Conservation (phyloP, 257 asterid species). For the Nicotiana noctiflora region DNA sequence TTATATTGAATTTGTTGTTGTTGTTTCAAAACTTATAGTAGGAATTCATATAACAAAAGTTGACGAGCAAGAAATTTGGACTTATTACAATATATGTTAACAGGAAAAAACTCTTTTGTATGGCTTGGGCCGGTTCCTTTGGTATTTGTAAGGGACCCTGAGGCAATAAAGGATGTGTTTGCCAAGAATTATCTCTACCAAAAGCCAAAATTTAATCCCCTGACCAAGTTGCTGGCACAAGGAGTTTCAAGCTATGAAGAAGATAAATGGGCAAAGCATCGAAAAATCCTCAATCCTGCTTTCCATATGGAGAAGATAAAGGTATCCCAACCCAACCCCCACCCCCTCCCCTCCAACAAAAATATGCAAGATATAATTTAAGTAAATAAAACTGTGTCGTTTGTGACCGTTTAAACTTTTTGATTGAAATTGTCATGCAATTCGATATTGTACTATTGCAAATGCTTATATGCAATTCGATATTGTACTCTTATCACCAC, state of each 20-base stretch:
- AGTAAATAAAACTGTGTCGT: not conserved
- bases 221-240: conserved; percentile 22
- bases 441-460: not conserved
- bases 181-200: conserved; percentile 19
- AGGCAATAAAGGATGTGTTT: conserved; percentile 27
- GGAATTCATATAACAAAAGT: not conserved
- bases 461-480: too few relatives aligned
- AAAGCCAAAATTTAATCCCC: conserved; percentile 33
- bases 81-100: not conserved
- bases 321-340: not conserved
- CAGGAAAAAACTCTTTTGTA: conserved; percentile 37
- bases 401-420: not conserved
- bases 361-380: not conserved
- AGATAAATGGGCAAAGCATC: conserved; percentile 54
- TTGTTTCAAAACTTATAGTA: too few relatives aligned
- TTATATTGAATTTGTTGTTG: too few relatives aligned
- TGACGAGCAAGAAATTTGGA: not conserved
- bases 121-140: not conserved
- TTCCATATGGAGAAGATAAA: conserved; percentile 42
- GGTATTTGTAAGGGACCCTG: not conserved
- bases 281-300: conserved; percentile 55
- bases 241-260: conserved; percentile 32
- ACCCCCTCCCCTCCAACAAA: not conserved
- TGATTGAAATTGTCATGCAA: not conserved
- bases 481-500: not conserved